Conservation (phyloP, 2,329 filamentous ascomycete species). For the Apiospora phragmitis region DNA sequence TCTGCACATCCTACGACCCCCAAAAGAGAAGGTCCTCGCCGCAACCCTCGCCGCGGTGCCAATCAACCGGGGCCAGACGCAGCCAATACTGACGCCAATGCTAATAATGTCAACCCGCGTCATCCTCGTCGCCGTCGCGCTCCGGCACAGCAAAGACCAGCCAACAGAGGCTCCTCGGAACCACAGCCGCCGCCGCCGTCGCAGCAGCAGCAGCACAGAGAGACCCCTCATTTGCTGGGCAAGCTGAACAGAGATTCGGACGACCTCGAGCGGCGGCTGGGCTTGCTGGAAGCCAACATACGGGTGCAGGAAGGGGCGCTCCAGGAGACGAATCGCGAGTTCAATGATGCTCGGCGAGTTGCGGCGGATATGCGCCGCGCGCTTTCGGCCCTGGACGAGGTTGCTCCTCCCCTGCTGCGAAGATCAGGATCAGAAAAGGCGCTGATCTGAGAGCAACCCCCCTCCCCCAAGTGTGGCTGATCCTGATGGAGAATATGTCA, state of each 20-base stretch:
- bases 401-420: neutral
- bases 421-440: neutral
- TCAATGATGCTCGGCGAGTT: neutral
- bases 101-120: neutral
- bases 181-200: neutral
- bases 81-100: neutral
- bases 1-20: neutral
- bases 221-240: neutral
- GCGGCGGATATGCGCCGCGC: neutral
- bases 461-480: neutral
- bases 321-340: neutral
- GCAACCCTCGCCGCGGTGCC: neutral
- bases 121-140: neutral
- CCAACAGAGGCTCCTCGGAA: no score
- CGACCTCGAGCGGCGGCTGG: neutral
- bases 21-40: neutral
- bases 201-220: neutral
- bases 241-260: neutral
- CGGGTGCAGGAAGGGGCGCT: neutral
- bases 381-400: neutral
- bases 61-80: no score
- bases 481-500: neutral
- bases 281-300: neutral
- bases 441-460: neutral
- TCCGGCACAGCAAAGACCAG: neutral